Percentiles rank a stretch among this genome's conserved stretches.
phyloP scores from a whole-genome alignment of 371 early-diverging fungal genomes.

The Massospora cicadina region DNA sequence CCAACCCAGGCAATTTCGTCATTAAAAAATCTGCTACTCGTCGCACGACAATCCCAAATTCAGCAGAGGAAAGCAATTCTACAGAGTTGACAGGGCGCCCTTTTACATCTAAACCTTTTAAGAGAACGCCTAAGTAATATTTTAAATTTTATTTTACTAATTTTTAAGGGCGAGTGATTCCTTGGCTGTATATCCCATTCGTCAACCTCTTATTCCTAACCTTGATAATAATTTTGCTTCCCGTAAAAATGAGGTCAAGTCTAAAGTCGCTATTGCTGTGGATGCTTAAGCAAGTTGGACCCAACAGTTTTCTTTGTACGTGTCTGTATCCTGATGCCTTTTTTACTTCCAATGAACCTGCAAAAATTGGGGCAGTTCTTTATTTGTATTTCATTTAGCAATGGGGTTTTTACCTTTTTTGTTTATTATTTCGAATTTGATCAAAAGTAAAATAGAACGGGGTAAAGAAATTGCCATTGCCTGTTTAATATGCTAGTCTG shows the following conservation, averaged over 20 bases:
- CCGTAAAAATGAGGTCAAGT: slow-evolving; percentile 8
- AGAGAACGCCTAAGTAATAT: background rate
- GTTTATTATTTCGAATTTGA: too few relatives aligned
- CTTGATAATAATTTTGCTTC: slow-evolving; percentile 18
- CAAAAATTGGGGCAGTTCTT: too few relatives aligned
- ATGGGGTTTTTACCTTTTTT: too few relatives aligned
- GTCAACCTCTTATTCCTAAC: slow-evolving; percentile 40
- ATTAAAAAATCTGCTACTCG: background rate
- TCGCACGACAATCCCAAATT: background rate
- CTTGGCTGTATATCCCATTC: slow-evolving; percentile 20
- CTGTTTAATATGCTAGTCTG: too few relatives aligned
- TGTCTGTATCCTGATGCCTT: too few relatives aligned
- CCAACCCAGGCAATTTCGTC: background rate
- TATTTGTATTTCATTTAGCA: too few relatives aligned
- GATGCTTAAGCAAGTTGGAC: too few relatives aligned
- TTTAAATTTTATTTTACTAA: background rate
- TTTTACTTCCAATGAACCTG: too few relatives aligned
- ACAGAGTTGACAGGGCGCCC: background rate
- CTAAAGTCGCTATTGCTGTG: too few relatives aligned
- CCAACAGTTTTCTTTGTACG: too few relatives aligned
- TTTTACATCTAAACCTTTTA: slow-evolving; percentile 3
- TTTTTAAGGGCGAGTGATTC: slow-evolving; percentile 1
- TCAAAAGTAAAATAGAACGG: too few relatives aligned
- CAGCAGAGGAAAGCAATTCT: background rate
- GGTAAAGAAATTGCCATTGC: too few relatives aligned